Evolutionary conservation across 352 stramenopile species (phyloP).

Genomic region (Elongisporangium senticosum): DNA sequence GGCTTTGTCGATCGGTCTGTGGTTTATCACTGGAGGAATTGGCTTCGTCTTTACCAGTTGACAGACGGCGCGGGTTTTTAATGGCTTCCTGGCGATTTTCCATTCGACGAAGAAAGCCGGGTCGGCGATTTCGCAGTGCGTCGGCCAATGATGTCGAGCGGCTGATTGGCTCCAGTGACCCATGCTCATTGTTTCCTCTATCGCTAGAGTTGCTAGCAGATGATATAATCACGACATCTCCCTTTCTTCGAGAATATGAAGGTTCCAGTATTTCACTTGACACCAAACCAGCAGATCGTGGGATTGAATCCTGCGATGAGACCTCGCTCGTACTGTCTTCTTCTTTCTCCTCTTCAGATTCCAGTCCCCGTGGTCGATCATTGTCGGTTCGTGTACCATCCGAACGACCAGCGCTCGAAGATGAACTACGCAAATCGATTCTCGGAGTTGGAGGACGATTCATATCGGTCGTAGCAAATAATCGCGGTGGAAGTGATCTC

Average conservation of each 20-base stretch:
- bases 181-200: slow-evolving; percentile 1
- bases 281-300: not conserved
- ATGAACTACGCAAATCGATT: not conserved
- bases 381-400: not conserved
- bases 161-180: not conserved
- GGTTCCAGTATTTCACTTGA: not conserved
- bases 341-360: slow-evolving; percentile 23
- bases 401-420: slow-evolving; percentile 2
- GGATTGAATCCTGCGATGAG: not conserved
- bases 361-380: not conserved
- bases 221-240: not conserved
- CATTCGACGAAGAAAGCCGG: slow-evolving; percentile 36
- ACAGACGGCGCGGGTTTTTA: not conserved
- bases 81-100: slow-evolving; percentile 8
- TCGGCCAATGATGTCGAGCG: slow-evolving; percentile 39
- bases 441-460: slow-evolving; percentile 9
- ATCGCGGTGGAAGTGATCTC: not conserved
- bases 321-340: slow-evolving; percentile 5
- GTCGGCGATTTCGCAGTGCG: slow-evolving; percentile 51
- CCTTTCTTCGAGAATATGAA: not conserved
- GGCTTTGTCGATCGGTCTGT: not conserved
- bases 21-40: not conserved
- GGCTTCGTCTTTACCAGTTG: not conserved
- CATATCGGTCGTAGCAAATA: not conserved
- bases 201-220: not conserved